These are phyloP conservation scores for Graphilbum ipis-grandicollis DNA, from an alignment of 2,329 filamentous ascomycete genomes.

Conservation along the genomic window DNA sequence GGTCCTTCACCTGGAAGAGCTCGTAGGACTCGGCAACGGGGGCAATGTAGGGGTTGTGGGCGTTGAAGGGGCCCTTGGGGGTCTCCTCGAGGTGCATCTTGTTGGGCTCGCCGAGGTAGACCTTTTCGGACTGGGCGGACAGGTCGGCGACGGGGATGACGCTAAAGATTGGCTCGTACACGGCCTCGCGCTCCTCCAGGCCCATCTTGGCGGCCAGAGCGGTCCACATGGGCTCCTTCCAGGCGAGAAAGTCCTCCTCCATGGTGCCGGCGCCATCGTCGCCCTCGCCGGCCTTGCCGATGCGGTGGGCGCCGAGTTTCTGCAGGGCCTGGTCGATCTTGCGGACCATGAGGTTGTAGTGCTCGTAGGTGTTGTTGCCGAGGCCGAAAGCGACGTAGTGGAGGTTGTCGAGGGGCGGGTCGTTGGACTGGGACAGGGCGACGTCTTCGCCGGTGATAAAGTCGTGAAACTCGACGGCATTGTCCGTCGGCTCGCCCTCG, in stretches of 20 bases:
- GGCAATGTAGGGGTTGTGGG: slow-evolving; percentile 93
- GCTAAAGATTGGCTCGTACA: slow-evolving; percentile 85
- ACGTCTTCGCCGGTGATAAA: slow-evolving; percentile 74
- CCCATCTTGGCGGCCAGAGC: slow-evolving; percentile 69
- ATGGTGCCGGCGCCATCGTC: slow-evolving; percentile 97
- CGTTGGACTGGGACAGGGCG: slow-evolving; percentile 57
- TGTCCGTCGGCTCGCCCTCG: slow-evolving; percentile 96
- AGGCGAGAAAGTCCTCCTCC: slow-evolving; percentile 97
- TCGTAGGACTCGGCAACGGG: slow-evolving; percentile 84
- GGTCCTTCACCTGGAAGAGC: slow-evolving; percentile 72
- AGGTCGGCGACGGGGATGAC: slow-evolving; percentile 62
- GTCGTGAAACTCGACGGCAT: slow-evolving; percentile 97
- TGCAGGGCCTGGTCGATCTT: slow-evolving; percentile 68
- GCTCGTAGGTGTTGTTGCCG: slow-evolving; percentile 98
- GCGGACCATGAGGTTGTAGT: slow-evolving; percentile 98
- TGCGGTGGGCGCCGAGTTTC: slow-evolving; percentile 67
- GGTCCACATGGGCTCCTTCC: slow-evolving; percentile 99
- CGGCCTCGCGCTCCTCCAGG: slow-evolving; percentile 84
- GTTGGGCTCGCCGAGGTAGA: slow-evolving; percentile 93
- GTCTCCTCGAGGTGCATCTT: slow-evolving; percentile 81
- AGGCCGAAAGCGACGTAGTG: slow-evolving; percentile 93
- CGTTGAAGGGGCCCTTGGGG: slow-evolving; percentile 80
- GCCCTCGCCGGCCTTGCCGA: slow-evolving; percentile 82
- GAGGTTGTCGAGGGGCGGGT: slow-evolving; percentile 62
- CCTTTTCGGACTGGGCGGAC: slow-evolving; percentile 55